Base-by-base conservation (phyloP, 192 early-diverging fungal species). In the Coemansia sp. region DNA sequence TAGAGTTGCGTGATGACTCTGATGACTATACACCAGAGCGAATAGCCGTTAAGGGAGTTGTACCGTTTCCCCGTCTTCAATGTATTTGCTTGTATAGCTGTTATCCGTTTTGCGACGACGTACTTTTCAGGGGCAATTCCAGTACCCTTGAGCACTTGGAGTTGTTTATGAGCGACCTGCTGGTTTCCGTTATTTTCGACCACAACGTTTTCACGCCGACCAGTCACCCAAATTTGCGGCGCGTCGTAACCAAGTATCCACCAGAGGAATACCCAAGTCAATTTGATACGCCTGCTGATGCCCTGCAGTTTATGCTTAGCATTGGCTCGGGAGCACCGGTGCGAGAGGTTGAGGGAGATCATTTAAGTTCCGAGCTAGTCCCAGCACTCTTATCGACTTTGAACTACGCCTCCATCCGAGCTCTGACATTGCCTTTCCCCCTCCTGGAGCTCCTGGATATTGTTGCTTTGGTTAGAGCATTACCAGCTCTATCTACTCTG, bases 91-190 rank as follows among this genome's bases (percentile, higher is more conserved):
- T 30, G 33, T 0, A 11, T 43, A 16, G 21, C 8, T 39, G 35
- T 35, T 66, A 66, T 6, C 64, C 64, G 33, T 66, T 66, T 28
- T 33, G 37, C 16, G 50, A 66, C 23, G 64, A 66, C 11, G 52
- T 53, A 19, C 37, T 66, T 16, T 66, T 66, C 23, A 28, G 64
- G 6, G 64, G 64, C 13, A 66, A 66, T 19, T 39, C 10, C 11
- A 19, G 14, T 1, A 66, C 64, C 0, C 50, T 66, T 8, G 26
- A 66, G 35, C 21, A 39, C 53, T 13, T 66, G 32, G 14, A 33
- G 14, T 58, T 58, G 11, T 13, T 16, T 2, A 4, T 58, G 4
- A n/a, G 17, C 13, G 28, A 26, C 2, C 3, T 16, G 28, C 28
- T 30, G 6, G 55, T 35, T 11, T 13, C 10, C 4, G 37, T 58